phyloP scores from a whole-genome alignment of 1,284 basidiomycete species.

The Farysia itapuensis region DNA sequence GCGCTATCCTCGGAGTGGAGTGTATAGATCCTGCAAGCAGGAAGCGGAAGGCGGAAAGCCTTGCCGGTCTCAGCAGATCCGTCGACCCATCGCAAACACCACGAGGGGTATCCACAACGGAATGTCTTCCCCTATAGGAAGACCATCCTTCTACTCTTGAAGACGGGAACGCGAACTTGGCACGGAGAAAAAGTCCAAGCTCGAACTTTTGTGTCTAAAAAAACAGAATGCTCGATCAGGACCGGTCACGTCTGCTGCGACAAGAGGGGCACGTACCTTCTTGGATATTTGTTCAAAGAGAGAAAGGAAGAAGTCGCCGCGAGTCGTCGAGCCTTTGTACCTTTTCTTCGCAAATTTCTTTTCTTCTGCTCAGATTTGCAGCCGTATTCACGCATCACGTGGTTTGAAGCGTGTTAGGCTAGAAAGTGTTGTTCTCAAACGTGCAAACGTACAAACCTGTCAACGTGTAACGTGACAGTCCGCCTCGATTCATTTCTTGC shows the following conservation, averaged over 20 bases:
- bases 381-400: no score
- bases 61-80: slow-evolving; percentile 33
- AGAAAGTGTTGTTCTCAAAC: no score
- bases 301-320: slow-evolving; percentile 24
- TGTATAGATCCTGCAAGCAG: slow-evolving; percentile 12
- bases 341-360: no score
- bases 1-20: slow-evolving; percentile 28
- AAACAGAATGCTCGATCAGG: no score
- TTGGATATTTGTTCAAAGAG: slow-evolving; percentile 46
- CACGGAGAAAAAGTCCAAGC: slow-evolving; percentile 43
- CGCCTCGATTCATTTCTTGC: neutral
- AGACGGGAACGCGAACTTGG: slow-evolving; percentile 51
- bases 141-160: slow-evolving; percentile 41
- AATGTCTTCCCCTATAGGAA: slow-evolving; percentile 19
- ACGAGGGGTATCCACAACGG: slow-evolving; percentile 24
- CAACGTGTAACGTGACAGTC: neutral
- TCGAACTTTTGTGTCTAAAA: slow-evolving; percentile 47
- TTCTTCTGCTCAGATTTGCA: no score
- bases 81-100: slow-evolving; percentile 22
- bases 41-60: slow-evolving; percentile 21
- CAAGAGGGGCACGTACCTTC: slow-evolving; percentile 23
- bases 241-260: neutral
- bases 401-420: no score
- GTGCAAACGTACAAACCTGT: no score
- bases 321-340: no score